Evolutionary conservation across 2,329 filamentous ascomycete genomes (phyloP), one percentile per base, ranked within the genome.

Genomic region (Cyphellophora attinorum): DNA sequence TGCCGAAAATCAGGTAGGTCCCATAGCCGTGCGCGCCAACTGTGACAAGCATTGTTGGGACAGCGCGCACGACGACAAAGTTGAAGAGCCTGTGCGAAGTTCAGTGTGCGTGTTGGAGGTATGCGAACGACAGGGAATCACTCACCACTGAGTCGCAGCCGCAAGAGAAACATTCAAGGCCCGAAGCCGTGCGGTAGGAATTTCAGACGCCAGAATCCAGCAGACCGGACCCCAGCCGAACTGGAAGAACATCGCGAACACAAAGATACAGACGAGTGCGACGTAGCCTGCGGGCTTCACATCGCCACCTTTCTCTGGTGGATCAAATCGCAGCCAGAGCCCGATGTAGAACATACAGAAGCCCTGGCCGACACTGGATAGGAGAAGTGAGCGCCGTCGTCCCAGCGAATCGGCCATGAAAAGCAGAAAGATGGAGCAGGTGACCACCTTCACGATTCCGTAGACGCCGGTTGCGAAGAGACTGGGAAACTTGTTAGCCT

Each of bases 401-500:
- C 80, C 80, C 1, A 84, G 70, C 2, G 75, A 77, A 53, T 85
- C 81, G 39, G 76, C 76, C 10, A 72, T 68, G 46, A 82, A 77
- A 44, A 80, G 51, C 13, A 85, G 64, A 62, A 84, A 85, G 34
- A 66, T 51, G 4, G 69, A 65, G 51, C 76, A 81, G 32, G 33
- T 29, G 10, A 67, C 58, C 57, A 79, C 74, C 55, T 84, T 85
- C 36, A 82, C 72, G 34, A 83, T 67, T 17, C 79, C 80, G 51
- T 84, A 85, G 47, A 85, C 71, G 23, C 81, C 80, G 0, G 80
- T 84, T 3, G 80, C 79, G 52, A 85, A 81, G 12, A 85, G 70
- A n/a, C 72, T 73, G 23, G 70, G n/a, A n/a, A n/a, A n/a, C n/a
- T n/a, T n/a, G n/a, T n/a, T n/a, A n/a, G n/a, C n/a, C n/a, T n/a